Base-by-base conservation (phyloP, 768 basidiomycete genomes). In the Rhodotorula taiwanensis region DNA sequence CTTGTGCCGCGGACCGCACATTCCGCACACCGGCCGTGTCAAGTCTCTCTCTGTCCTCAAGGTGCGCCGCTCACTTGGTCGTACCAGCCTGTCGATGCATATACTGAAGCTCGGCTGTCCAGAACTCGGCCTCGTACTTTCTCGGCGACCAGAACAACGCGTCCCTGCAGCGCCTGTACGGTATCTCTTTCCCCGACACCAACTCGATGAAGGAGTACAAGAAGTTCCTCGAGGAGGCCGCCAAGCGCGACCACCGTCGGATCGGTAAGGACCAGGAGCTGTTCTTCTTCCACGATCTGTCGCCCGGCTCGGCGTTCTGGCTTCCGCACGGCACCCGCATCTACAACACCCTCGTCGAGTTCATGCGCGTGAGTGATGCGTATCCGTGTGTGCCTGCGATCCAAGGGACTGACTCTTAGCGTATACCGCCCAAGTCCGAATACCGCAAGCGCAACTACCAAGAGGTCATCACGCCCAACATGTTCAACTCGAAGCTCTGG, bases 61-160 rank as follows among this genome's bases (percentile, higher is more conserved):
- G 80, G 91, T 88, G 55, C 52, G 76, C 44, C n/a, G n/a, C n/a
- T n/a, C n/a, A n/a, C n/a, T n/a, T n/a, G n/a, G n/a, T n/a, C n/a
- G n/a, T n/a, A n/a, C n/a, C n/a, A n/a, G n/a, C n/a, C n/a, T n/a
- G n/a, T n/a, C n/a, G n/a, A n/a, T n/a, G n/a, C n/a, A n/a, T n/a
- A n/a, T n/a, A n/a, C n/a, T n/a, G n/a, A n/a, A n/a, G n/a, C n/a
- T n/a, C 23, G 8, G 6, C n/a, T 30, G 11, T 31, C 6, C 60
- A 93, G 89, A 97, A 88, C 78, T 99, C 95, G 25, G 88, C 95
- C 0, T 97, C 91, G 11, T 99, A 97, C 78, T 99, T 98, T 84
- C 83, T 97, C 28, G 94, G 91, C 31, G 91, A 97, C 73, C 79
- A 86, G 30, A 86, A 82, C 72, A 95, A 95, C 75, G 95, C 98